Conservation (phyloP, 331 rosid genomes). For the Erythrophleum ivorense region DNA sequence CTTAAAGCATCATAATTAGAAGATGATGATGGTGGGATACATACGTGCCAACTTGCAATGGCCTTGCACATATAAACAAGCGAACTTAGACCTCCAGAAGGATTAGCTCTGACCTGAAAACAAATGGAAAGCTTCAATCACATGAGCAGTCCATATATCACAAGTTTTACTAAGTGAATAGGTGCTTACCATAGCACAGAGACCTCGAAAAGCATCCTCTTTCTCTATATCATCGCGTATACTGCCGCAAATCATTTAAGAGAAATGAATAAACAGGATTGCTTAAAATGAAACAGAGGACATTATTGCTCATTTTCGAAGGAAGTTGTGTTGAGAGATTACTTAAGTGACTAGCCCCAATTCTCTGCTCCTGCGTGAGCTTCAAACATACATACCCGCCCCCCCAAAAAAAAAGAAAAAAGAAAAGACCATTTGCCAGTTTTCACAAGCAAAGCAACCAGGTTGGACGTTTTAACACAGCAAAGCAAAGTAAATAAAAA, state of each 20-base stretch:
- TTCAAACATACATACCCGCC: constrained; percentile 7
- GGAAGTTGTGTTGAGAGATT: constrained; percentile 6
- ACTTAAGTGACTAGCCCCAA: not conserved
- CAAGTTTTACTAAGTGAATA: constrained; percentile 5
- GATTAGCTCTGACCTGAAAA: constrained; percentile 90
- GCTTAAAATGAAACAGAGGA: constrained; percentile 9
- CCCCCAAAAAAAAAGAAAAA: not conserved
- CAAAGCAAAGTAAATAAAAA: not conserved
- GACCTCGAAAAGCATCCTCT: constrained; percentile 98
- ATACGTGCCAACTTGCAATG: constrained; percentile 99
- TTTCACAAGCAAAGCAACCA: constrained; percentile 14
- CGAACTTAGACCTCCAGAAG: constrained; percentile 88
- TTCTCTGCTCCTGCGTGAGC: constrained; percentile 9
- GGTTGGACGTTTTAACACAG: not conserved
- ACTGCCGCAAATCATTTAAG: constrained; percentile 58
- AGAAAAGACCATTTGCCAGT: not conserved
- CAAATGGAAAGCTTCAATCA: constrained; percentile 31
- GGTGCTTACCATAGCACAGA: constrained; percentile 90
- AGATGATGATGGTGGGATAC: constrained; percentile 38
- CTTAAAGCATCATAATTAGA: constrained; percentile 1
- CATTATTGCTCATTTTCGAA: constrained; percentile 17
- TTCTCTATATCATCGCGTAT: constrained; percentile 96
- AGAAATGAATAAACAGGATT: constrained; percentile 23
- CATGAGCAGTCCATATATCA: constrained; percentile 9
- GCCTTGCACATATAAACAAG: constrained; percentile 86